A percentile compares a stretch with the other conserved stretches of the same genome.
phyloP scores from a whole-genome alignment of 1,284 basidiomycete genomes.

The Ceratobasidium sp. region DNA sequence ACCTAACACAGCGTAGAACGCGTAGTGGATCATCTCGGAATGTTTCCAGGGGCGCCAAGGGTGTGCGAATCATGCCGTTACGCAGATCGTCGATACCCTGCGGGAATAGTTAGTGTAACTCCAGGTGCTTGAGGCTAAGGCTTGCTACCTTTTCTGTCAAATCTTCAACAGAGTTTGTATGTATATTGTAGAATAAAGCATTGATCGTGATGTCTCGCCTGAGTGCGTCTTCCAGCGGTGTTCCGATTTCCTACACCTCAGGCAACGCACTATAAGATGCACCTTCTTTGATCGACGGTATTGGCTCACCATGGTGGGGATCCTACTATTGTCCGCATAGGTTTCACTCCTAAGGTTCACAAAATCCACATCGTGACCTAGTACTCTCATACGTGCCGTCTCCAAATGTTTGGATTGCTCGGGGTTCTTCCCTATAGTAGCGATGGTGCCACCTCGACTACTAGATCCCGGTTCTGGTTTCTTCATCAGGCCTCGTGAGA shows the following conservation, averaged over 20 bases:
- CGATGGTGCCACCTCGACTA: slow-evolving; percentile 49
- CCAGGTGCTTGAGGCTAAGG: not conserved
- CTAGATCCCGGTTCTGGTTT: not conserved
- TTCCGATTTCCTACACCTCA: slow-evolving; percentile 81
- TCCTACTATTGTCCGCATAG: slow-evolving; percentile 87
- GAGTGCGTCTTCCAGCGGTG: slow-evolving; percentile 90
- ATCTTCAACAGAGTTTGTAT: slow-evolving; percentile 90
- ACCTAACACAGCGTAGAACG: slow-evolving; percentile 89
- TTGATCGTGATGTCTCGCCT: slow-evolving; percentile 97
- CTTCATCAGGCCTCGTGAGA: slow-evolving; percentile 54
- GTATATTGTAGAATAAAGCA: slow-evolving; percentile 95
- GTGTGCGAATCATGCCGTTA: slow-evolving; percentile 87
- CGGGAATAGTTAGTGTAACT: slow-evolving; percentile 13
- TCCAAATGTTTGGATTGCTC: slow-evolving; percentile 99
- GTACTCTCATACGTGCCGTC: slow-evolving; percentile 89
- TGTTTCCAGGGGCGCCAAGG: slow-evolving; percentile 86
- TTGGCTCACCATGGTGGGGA: slow-evolving; percentile 83
- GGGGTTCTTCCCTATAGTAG: slow-evolving; percentile 93
- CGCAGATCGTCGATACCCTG: slow-evolving; percentile 87
- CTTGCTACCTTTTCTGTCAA: slow-evolving; percentile 76
- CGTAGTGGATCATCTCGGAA: slow-evolving; percentile 96
- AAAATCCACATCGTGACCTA: slow-evolving; percentile 90
- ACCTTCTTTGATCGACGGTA: not conserved
- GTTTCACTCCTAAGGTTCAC: slow-evolving; percentile 95
- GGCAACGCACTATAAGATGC: not conserved